Percentiles rank a stretch among this genome's conserved stretches.
These are phyloP conservation scores for Cladosporium oxysporum DNA, from an alignment of 2,329 filamentous ascomycete genomes.

Conservation along the genomic window DNA sequence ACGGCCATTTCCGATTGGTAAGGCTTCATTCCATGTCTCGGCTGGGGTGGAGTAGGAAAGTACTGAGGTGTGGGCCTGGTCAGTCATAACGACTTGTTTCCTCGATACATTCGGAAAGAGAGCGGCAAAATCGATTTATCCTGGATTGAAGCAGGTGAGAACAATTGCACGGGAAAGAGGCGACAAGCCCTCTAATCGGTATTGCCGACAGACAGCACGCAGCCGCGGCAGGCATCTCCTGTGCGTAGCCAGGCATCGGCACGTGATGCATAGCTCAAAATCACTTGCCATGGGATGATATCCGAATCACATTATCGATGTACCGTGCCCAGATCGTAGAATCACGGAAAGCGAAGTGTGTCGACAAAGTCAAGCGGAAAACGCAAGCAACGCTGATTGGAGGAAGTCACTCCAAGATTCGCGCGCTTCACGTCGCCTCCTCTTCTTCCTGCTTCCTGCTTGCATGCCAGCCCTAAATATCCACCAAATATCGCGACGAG, in stretches of 20 bases:
- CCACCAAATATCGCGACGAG: background rate
- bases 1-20: constrained; percentile 54
- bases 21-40: constrained; percentile 42
- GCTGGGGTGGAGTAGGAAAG: constrained; percentile 33
- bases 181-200: background rate
- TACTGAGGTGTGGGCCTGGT: background rate
- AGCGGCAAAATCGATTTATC: background rate
- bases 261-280: background rate
- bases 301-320: background rate
- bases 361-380: background rate
- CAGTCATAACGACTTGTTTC: background rate
- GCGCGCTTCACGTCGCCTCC: background rate
- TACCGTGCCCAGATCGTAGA: background rate
- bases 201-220: background rate
- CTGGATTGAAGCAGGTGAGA: background rate
- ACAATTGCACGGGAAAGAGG: background rate
- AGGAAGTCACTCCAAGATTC: background rate
- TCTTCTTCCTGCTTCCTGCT: background rate
- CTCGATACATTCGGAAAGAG: background rate
- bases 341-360: background rate
- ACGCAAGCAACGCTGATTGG: background rate
- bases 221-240: background rate
- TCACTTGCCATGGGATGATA: background rate
- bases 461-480: background rate
- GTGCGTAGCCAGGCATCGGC: background rate